Evolutionary conservation across 225 moss, liverwort and hornwort species (phyloP).

Genomic region (Pleurozium schreberi): DNA sequence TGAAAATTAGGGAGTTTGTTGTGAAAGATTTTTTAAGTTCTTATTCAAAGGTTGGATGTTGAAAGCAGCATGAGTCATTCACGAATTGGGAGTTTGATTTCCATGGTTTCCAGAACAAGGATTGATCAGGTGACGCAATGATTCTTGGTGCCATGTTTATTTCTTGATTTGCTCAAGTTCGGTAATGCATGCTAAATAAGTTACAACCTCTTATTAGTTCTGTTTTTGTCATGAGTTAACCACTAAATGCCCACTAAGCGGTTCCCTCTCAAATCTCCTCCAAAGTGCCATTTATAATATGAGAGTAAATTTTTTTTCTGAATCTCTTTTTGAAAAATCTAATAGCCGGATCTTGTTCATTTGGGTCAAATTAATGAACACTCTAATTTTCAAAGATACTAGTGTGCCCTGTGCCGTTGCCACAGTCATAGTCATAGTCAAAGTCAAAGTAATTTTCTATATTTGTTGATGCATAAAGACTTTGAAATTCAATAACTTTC

Average conservation of each 20-base stretch:
- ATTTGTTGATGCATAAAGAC: no score
- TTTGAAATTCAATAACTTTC: no score
- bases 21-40: not conserved
- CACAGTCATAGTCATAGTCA: no score
- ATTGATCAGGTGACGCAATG: not conserved
- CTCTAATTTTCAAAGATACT: not conserved
- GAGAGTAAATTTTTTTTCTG: not conserved
- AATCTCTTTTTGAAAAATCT: not conserved
- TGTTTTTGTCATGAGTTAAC: not conserved
- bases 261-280: not conserved
- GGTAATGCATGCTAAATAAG: not conserved
- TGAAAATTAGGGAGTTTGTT: not conserved
- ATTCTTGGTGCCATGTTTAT: not conserved
- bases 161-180: not conserved
- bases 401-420: no score
- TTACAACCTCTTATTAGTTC: not conserved
- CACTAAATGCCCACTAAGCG: not conserved
- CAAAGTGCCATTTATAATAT: not conserved
- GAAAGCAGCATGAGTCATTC: not conserved
- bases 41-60: not conserved
- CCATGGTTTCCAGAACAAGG: not conserved
- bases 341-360: fast-evolving
- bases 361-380: no score
- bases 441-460: no score
- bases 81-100: not conserved